These are phyloP conservation scores for Exophiala lecanii-corni DNA, from an alignment of 2,329 filamentous ascomycete species.

Conservation along the genomic window DNA sequence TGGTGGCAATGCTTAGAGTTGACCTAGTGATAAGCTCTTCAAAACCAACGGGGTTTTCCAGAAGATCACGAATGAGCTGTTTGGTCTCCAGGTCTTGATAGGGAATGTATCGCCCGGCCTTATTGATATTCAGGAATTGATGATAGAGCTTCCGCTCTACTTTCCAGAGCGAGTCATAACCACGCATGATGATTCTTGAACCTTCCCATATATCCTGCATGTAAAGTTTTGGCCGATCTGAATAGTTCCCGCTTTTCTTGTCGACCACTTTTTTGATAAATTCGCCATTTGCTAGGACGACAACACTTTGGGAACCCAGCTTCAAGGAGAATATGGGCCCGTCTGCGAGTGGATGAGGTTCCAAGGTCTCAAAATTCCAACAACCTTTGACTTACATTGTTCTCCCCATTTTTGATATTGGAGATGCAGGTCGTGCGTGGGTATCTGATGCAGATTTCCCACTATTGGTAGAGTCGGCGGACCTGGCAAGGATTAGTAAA, in stretches of 20 bases:
- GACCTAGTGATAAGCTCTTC: conserved; percentile 9
- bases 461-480: conserved; percentile 42
- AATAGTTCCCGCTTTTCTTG: conserved; percentile 48
- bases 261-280: conserved; percentile 49
- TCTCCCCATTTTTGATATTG: conserved; percentile 51
- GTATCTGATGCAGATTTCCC: conserved; percentile 47
- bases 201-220: conserved; percentile 33
- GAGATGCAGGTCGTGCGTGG: conserved; percentile 37
- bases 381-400: conserved; percentile 45
- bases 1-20: conserved; percentile 8
- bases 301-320: conserved; percentile 44
- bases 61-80: conserved; percentile 6
- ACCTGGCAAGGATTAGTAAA: conserved; percentile 23
- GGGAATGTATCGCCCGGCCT: conserved; percentile 15
- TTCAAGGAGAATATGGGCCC: conserved; percentile 48
- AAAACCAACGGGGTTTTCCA: conserved; percentile 7
- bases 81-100: conserved; percentile 17
- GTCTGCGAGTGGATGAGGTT: too few relatives aligned
- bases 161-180: conserved; percentile 22
- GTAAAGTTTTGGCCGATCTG: conserved; percentile 43
- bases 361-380: too few relatives aligned
- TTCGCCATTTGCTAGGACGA: conserved; percentile 45
- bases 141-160: conserved; percentile 22
- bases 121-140: conserved; percentile 22
- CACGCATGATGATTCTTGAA: conserved; percentile 8